Conservation (phyloP, 2,329 filamentous ascomycete species). For the Ceratocystis huliohia region DNA sequence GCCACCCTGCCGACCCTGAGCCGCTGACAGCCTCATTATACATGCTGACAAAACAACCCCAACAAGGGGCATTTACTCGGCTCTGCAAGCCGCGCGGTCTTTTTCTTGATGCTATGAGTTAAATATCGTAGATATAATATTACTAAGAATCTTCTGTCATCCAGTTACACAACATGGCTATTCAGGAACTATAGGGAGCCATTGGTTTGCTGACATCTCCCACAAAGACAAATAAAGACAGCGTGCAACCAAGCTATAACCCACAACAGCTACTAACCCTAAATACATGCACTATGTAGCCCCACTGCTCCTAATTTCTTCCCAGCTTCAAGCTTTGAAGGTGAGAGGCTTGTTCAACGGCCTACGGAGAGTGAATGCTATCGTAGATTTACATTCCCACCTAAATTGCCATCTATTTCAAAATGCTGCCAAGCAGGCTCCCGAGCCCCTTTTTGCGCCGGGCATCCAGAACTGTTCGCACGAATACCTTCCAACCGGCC, state of each 20-base stretch:
- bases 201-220: not conserved
- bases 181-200: not conserved
- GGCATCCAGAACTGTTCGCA: not conserved
- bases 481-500: not conserved
- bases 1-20: not conserved
- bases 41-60: constrained; percentile 5
- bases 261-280: not conserved
- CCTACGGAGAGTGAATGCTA: no score
- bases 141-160: not conserved
- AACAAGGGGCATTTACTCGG: not conserved
- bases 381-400: not conserved
- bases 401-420: not conserved
- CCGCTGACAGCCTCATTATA: constrained; percentile 3
- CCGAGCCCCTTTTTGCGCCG: not conserved
- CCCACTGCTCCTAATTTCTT: not conserved
- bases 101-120: not conserved
- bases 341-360: no score
- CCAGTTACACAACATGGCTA: not conserved
- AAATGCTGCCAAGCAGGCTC: not conserved
- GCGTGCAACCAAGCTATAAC: not conserved
- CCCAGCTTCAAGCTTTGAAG: not conserved
- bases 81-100: not conserved
- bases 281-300: not conserved
- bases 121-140: not conserved
- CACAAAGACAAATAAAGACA: not conserved